phyloP scores from a whole-genome alignment of 495 filamentous ascomycete genomes.

The Lasiosphaeria miniovina region DNA sequence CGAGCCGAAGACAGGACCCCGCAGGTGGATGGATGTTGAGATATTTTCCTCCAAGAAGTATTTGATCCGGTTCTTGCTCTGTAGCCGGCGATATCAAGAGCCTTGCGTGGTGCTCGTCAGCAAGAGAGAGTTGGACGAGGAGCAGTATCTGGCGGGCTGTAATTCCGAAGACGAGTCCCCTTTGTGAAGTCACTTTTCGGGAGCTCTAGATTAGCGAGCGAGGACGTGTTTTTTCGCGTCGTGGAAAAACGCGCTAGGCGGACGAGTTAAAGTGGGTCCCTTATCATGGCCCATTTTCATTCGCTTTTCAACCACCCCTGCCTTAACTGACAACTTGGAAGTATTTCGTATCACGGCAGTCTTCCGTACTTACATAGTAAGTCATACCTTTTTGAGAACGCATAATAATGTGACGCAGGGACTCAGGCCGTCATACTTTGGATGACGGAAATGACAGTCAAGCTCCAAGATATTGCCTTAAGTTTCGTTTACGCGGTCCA shows the following conservation, averaged over 20 bases:
- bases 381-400: neutral
- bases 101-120: neutral
- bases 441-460: conserved; percentile 1
- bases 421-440: conserved; percentile 8
- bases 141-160: neutral
- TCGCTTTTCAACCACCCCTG: too few species aligned
- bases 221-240: conserved; percentile 15
- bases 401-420: conserved; percentile 24
- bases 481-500: too few species aligned
- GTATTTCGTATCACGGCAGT: neutral
- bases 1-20: neutral
- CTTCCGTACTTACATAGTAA: neutral
- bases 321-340: too few species aligned
- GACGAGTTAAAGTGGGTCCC: conserved; percentile 6
- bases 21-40: neutral
- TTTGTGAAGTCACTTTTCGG: neutral
- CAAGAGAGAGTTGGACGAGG: neutral
- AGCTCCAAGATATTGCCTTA: neutral
- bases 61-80: neutral
- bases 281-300: neutral
- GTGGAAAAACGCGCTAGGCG: conserved; percentile 2
- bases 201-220: neutral
- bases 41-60: neutral
- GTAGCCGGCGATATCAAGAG: neutral
- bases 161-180: neutral